A percentile compares a stretch with the other conserved stretches of the same genome.
Conservation (phyloP, 768 basidiomycete genomes). For the Collybiopsis confluens region DNA sequence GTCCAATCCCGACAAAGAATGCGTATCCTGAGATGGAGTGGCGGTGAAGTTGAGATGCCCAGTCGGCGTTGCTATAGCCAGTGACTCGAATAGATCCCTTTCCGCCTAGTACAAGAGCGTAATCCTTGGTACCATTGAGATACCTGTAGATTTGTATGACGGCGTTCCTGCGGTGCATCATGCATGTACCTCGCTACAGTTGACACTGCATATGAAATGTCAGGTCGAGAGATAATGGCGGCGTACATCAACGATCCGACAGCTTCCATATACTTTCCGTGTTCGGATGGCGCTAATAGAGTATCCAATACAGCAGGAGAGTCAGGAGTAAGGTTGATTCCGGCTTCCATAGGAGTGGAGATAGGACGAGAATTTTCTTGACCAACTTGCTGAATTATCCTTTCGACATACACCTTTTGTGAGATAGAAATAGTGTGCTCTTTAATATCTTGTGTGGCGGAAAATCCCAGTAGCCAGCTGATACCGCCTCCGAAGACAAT, state of each 20-base stretch:
- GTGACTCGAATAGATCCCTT: neutral
- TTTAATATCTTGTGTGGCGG: constrained; percentile 12
- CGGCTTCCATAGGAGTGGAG: constrained; percentile 17
- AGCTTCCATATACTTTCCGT: constrained; percentile 17
- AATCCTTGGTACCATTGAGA: constrained; percentile 13
- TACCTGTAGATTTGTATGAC: constrained; percentile 14
- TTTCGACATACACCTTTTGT: constrained; percentile 14
- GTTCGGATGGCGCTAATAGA: neutral
- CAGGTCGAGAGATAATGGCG: constrained; percentile 10
- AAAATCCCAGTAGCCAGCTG: constrained; percentile 19
- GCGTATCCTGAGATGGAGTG: constrained; percentile 27
- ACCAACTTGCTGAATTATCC: constrained; percentile 13
- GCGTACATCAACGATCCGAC: constrained; percentile 25
- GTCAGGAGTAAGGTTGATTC: neutral
- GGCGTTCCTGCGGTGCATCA: constrained; percentile 11
- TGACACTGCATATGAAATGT: constrained; percentile 12
- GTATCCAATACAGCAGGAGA: neutral
- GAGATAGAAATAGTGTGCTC: constrained; percentile 13
- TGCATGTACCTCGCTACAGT: constrained; percentile 12
- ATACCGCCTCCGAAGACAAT: constrained; percentile 15
- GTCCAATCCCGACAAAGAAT: constrained; percentile 22
- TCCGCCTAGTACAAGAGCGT: constrained; percentile 6
- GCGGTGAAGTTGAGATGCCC: constrained; percentile 15
- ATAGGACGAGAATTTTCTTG: constrained; percentile 14
- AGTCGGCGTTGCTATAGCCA: constrained; percentile 14